phyloP scores from a whole-genome alignment of 2,329 filamentous ascomycete genomes.

The Fonsecaea monophora region DNA sequence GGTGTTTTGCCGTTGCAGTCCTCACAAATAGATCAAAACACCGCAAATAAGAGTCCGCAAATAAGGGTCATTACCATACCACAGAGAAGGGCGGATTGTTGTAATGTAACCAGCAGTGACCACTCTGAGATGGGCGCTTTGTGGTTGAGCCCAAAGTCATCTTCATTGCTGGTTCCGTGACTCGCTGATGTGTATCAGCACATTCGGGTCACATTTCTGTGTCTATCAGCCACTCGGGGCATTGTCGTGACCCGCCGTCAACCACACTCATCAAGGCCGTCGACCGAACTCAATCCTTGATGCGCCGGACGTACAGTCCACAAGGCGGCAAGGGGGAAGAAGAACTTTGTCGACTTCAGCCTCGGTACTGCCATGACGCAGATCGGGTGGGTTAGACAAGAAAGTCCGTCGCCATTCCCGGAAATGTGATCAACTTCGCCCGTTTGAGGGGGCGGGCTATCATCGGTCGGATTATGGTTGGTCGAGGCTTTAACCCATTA shows the following conservation, averaged over 20 bases:
- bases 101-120: neutral
- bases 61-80: neutral
- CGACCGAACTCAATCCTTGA: neutral
- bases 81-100: neutral
- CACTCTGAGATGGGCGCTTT: neutral
- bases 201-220: neutral
- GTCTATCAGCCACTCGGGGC: neutral
- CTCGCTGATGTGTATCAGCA: neutral
- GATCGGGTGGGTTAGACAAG: neutral
- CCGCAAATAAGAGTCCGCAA: neutral
- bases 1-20: neutral
- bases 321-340: neutral
- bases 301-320: neutral
- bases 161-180: neutral
- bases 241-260: neutral
- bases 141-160: neutral
- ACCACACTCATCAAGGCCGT: neutral
- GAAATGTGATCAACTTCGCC: conserved; percentile 7
- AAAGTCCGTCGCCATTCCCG: neutral
- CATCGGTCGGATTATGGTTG: conserved; percentile 15
- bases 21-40: neutral
- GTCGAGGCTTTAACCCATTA: neutral
- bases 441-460: neutral
- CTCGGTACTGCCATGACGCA: neutral
- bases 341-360: neutral